Evolutionary conservation across 225 moss, liverwort and hornwort species (phyloP), one percentile per base, ranked within the genome.

Genomic region (Pseudisothecium myosuroides): DNA sequence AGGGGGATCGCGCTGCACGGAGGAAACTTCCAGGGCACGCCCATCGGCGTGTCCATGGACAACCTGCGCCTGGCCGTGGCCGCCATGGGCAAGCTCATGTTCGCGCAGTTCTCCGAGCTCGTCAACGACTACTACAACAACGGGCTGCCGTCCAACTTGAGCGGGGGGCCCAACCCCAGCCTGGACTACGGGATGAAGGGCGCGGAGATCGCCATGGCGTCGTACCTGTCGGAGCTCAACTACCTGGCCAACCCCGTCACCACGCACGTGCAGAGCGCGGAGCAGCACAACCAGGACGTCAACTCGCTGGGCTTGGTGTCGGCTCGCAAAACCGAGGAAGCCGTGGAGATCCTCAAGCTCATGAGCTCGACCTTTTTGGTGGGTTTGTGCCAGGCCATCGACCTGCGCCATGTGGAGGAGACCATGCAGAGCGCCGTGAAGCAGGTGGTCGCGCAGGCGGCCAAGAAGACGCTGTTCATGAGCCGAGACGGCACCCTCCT

Each of bases 101-200:
- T 96, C n/a, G 95, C 96, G 34, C 96, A 96, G 34, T 96, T 95
- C 87, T 90, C 89, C 14, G 96, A 96, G 85, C 90, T 96, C 0
- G 94, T 96, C 17, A 96, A 96, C 62, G 95, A 95, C 55, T 95
- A 91, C 55, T 96, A 94, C 90, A 96, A 94, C 75, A 94, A 94
- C 37, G 96, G 96, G 0, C 50, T 96, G 74, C 96, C 96, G 4
- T 88, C 95, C 65, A 90, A 94, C 37, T 14, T 91, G 54, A 81
- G 76, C 37, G 91, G 94, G 11, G 95, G 92, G 4, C 94, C 96
- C 1, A 92, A 96, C 61, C 96, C 96, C 0, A 94, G 94, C 73
- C 90, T 96, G 34, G 95, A 96, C 82, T 96, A 95, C 66, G 96
- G 96, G 29, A 89, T 96, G 90, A 96, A 96, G 80, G 96, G 96